A percentile compares a stretch with the other conserved stretches of the same genome.
Evolutionary conservation across 495 filamentous ascomycete genomes (phyloP).

Genomic region (Tuber calosporum): DNA sequence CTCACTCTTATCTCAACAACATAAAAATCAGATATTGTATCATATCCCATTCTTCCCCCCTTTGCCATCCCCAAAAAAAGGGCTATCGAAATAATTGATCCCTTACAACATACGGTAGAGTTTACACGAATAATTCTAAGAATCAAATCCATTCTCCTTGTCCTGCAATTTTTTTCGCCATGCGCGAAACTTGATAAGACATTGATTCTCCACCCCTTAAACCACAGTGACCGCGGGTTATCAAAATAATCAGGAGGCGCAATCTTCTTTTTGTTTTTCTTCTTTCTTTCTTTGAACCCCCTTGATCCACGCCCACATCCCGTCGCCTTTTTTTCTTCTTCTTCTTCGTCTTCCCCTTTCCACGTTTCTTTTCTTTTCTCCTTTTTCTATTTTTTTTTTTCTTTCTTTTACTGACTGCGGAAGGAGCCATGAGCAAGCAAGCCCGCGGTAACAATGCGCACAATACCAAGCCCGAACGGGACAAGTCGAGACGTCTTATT

Average conservation of each 20-base stretch:
- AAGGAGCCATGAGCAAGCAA: not conserved
- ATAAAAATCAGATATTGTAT: not conserved
- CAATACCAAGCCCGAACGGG: not conserved
- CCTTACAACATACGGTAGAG: not conserved
- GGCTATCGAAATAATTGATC: not conserved
- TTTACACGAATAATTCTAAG: not conserved
- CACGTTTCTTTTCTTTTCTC: no score
- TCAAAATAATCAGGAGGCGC: not conserved
- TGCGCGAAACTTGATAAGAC: not conserved
- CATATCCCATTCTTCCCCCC: not conserved
- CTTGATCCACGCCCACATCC: not conserved
- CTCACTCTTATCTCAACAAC: not conserved
- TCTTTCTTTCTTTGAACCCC: slow-evolving; percentile 9
- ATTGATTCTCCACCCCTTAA: not conserved
- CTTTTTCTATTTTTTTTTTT: not conserved
- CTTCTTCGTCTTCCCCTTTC: no score
- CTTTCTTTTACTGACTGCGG: not conserved
- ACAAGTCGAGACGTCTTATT: not conserved
- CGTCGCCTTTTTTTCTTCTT: slow-evolving; percentile 8
- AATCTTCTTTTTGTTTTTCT: slow-evolving; percentile 15
- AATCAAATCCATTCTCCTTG: not conserved
- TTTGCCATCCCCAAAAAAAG: not conserved
- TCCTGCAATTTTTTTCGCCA: not conserved
- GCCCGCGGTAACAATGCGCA: not conserved
- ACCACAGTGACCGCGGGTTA: not conserved